phyloP scores from a whole-genome alignment of 2,329 filamentous ascomycete species.

The Exophiala bonariae region DNA sequence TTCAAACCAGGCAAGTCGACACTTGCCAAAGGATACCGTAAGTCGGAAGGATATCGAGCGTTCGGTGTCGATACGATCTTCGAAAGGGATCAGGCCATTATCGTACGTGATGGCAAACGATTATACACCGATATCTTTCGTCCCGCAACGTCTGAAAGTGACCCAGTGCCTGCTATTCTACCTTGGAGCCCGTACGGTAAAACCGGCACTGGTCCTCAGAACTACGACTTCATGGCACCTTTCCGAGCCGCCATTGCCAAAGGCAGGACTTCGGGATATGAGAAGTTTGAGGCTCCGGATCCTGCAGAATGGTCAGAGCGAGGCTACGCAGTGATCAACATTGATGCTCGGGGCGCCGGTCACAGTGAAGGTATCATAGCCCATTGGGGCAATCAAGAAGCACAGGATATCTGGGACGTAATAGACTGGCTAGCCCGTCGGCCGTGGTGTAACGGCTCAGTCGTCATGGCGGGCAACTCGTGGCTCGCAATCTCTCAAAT shows the following conservation, averaged over 20 bases:
- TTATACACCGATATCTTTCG: neutral
- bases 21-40: neutral
- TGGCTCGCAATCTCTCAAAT: constrained; percentile 56
- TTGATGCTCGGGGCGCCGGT: constrained; percentile 53
- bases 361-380: constrained; percentile 53
- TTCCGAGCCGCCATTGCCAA: neutral
- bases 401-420: constrained; percentile 52
- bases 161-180: constrained; percentile 58
- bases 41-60: neutral
- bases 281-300: constrained; percentile 60
- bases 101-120: constrained; percentile 6
- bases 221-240: constrained; percentile 6
- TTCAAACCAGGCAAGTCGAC: neutral
- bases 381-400: constrained; percentile 53
- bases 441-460: constrained; percentile 51
- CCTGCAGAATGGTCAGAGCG: constrained; percentile 56
- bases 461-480: constrained; percentile 51
- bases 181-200: constrained; percentile 75
- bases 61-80: neutral
- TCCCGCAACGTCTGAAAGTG: neutral
- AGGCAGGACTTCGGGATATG: constrained; percentile 56
- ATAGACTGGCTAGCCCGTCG: constrained; percentile 55
- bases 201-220: constrained; percentile 29
- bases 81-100: constrained; percentile 2
- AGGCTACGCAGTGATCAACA: constrained; percentile 57